Base-by-base conservation (phyloP, 2,329 filamentous ascomycete genomes). In the Nemania sp. region DNA sequence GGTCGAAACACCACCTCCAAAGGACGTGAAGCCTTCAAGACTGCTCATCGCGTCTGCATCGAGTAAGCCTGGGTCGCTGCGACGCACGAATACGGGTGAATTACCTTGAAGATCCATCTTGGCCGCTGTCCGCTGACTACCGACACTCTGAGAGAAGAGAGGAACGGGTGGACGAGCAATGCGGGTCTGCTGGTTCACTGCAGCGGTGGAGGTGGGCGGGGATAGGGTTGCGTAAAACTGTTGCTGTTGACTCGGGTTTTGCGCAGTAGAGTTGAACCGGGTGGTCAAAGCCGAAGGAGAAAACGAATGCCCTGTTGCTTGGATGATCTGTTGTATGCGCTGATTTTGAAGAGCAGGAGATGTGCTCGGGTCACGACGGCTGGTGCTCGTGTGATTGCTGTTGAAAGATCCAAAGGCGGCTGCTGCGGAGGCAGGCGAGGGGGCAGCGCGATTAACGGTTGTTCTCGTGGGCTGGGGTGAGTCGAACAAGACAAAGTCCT, bases 401-500 rank as follows among this genome's bases (percentile, higher is more conserved):
- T 69, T 72, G 48, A 68, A 54, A 66, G 71, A 72, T 74, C 72
- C 72, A 68, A 73, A 72, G 60, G 73, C 68, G 74, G 76, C 71
- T 83, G 71, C 69, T 76, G 74, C 63, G 71, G 76, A 65, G 68
- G 77, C 73, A 80, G 80, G 76, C 76, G 77, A 77, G 73, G 75
- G 75, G 65, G 71, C 73, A 67, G 76, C 65, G 54, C 74, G 75
- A 58, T 73, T 81, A 80, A 69, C 78, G 79, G 70, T 77, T 75
- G 72, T 72, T 72, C 69, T 77, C 67, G 61, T 71, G 71, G 79
- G 75, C 73, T 72, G 69, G 63, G 79, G 81, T 64, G 80, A 46
- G 48, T 65, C 82, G 87, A 88, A 91, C 82, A 92, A 86, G 79
- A 90, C 87, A 76, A 92, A 92, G 87, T 92, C 90, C 82, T 88